Conservation (phyloP, 2,329 filamentous ascomycete genomes). For the Cordyceps cateniannulata region DNA sequence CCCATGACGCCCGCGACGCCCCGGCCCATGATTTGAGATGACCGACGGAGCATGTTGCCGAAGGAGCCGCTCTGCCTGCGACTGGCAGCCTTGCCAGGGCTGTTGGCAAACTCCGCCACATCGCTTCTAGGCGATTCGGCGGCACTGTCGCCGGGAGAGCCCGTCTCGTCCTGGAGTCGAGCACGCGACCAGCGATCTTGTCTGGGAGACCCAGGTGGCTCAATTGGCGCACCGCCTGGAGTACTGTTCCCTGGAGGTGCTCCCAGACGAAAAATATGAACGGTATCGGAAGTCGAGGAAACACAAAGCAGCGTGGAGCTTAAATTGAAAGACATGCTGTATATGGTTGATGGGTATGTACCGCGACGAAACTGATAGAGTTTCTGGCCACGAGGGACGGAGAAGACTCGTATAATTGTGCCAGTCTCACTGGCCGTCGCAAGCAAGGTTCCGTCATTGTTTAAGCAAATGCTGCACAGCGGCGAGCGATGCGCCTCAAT, state of each 20-base stretch:
- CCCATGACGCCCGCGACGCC: conserved; percentile 84
- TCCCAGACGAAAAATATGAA: conserved; percentile 86
- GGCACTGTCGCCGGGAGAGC: conserved; percentile 36
- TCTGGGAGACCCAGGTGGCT: conserved; percentile 34
- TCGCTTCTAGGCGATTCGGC: conserved; percentile 50
- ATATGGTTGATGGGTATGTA: conserved; percentile 92
- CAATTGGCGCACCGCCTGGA: conserved; percentile 29
- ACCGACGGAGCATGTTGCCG: conserved; percentile 85
- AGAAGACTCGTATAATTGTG: conserved; percentile 94
- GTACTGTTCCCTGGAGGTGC: conserved; percentile 36
- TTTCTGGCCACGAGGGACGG: conserved; percentile 83
- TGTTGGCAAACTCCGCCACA: conserved; percentile 30
- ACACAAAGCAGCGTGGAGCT: conserved; percentile 90
- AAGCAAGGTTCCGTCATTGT: conserved; percentile 83
- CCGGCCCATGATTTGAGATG: conserved; percentile 87
- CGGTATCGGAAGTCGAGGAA: conserved; percentile 91
- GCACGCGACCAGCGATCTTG: conserved; percentile 48
- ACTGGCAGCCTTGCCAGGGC: conserved; percentile 23
- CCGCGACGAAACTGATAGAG: conserved; percentile 93
- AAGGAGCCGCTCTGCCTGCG: conserved; percentile 66
- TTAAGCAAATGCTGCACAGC: conserved; percentile 82
- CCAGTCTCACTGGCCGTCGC: conserved; percentile 96
- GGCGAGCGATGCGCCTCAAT: conserved; percentile 92
- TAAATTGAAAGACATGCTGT: conserved; percentile 98
- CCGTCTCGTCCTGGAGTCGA: conserved; percentile 42